Conservation (phyloP, 768 basidiomycete species). For the Mycena floridula region DNA sequence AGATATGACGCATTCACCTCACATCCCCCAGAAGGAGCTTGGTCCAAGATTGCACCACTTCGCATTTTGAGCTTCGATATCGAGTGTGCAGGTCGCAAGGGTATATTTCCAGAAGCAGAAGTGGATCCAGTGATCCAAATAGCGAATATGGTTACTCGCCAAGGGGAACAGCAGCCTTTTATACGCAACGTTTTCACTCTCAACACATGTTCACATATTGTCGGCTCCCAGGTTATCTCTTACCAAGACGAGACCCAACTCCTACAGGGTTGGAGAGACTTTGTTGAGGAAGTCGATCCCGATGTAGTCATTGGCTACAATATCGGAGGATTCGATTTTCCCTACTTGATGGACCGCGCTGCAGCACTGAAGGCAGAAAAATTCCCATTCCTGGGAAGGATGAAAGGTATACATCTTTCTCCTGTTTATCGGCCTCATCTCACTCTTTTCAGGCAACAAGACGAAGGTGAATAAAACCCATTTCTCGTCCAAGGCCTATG, state of each 20-base stretch:
- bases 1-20: slow-evolving; percentile 88
- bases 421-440: not conserved
- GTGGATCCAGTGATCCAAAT: slow-evolving; percentile 97
- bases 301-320: slow-evolving; percentile 98
- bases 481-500: slow-evolving; percentile 97
- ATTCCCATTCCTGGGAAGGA: slow-evolving; percentile 72
- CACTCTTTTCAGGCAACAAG: slow-evolving; percentile 47
- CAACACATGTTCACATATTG: slow-evolving; percentile 90
- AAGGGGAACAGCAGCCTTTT: slow-evolving; percentile 92
- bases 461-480: slow-evolving; percentile 89
- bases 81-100: slow-evolving; percentile 96
- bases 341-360: slow-evolving; percentile 91
- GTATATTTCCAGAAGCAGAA: slow-evolving; percentile 91
- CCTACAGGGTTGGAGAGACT: slow-evolving; percentile 84
- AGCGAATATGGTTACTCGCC: slow-evolving; percentile 97
- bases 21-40: slow-evolving; percentile 85
- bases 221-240: slow-evolving; percentile 92
- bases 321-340: slow-evolving; percentile 90
- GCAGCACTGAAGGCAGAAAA: slow-evolving; percentile 64
- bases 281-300: slow-evolving; percentile 85
- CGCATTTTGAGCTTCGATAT: slow-evolving; percentile 98
- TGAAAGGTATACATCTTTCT: slow-evolving; percentile 48
- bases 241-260: slow-evolving; percentile 71
- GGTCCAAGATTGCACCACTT: slow-evolving; percentile 89
- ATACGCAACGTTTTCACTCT: slow-evolving; percentile 96